Base-by-base conservation (phyloP, 2,329 filamentous ascomycete genomes). In the Aureobasidium mangrovei region DNA sequence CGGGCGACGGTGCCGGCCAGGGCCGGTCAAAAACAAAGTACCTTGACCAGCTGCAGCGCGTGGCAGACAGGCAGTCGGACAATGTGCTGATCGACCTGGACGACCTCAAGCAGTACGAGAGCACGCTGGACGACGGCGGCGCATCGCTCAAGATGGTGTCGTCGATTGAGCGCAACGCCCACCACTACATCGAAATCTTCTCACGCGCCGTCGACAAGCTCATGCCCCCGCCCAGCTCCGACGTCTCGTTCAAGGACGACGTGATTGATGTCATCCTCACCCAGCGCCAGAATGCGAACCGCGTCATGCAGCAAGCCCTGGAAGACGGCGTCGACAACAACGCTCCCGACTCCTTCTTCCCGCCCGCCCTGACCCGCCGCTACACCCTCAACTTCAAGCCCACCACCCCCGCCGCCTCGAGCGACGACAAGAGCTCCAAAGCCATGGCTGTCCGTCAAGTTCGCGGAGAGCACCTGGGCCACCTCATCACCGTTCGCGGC, bases 341-440 rank as follows among this genome's bases (percentile, higher is more conserved):
- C 5, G 78, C 80, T 3, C 70, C 82, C 28, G 81, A 87, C 51
- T 83, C 89, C 54, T 84, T 90, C 60, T 98, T 97, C 66, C 94
- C 93, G 12, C 82, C 91, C 6, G 88, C 95, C 65, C 81, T 98
- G 52, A 96, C 89, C 4, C 85, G 93, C 57, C 83, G 93, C 67
- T 98, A 98, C 72, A 95, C 90, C 0, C 81, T 98, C 56, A 91
- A 94, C 67, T 96, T 98, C 77, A 96, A 95, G 75, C 91, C 93
- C 24, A 78, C 87, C 58, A 86, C 86, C n/a, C 80, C 84, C 3
- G 83, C 84, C 7, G 78, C 78, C 6, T 84, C 86, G 29, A 83
- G 80, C 63, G 80, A 80, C 49, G 75, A 80, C 53, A 71, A 66
- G 44, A 71, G 62, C 55, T 65, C 69, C 44, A 86, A 86, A 65